phyloP scores from a whole-genome alignment of 2,329 filamentous ascomycete genomes.

The Ceratocystis ficicola region DNA sequence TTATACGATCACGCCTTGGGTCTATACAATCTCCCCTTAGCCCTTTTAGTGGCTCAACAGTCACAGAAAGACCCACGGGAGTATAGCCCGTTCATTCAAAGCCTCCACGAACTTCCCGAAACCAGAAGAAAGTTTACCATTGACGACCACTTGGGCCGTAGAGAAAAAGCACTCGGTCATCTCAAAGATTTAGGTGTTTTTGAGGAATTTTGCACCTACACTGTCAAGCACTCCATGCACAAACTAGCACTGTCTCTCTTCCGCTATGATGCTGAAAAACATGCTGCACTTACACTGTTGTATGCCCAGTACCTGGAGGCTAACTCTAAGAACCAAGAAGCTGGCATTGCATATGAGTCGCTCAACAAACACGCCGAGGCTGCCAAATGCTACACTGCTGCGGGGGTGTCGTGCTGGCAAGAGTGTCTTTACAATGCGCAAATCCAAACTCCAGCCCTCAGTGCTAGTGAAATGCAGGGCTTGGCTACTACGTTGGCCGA shows the following conservation, averaged over 20 bases:
- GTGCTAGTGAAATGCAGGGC: constrained; percentile 46
- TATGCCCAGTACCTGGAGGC: constrained; percentile 69
- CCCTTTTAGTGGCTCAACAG: constrained; percentile 84
- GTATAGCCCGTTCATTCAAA: constrained; percentile 88
- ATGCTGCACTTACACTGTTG: constrained; percentile 57
- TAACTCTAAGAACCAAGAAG: constrained; percentile 68
- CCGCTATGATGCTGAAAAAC: constrained; percentile 61
- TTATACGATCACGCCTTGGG: constrained; percentile 85
- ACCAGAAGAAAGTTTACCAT: constrained; percentile 69
- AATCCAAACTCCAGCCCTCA: constrained; percentile 49
- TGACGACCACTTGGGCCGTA: constrained; percentile 72
- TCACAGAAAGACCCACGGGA: constrained; percentile 91
- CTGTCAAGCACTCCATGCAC: constrained; percentile 68
- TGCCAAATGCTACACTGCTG: constrained; percentile 70
- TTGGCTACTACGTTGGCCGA: constrained; percentile 68
- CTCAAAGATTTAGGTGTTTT: constrained; percentile 63
- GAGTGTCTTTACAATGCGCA: constrained; percentile 75
- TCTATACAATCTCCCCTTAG: constrained; percentile 81
- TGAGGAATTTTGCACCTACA: constrained; percentile 58
- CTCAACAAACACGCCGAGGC: constrained; percentile 62
- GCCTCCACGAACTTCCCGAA: constrained; percentile 60
- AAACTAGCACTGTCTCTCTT: constrained; percentile 65
- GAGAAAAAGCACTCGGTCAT: constrained; percentile 63
- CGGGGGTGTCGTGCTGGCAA: constrained; percentile 68
- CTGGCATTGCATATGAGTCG: constrained; percentile 82